Conservation (phyloP, 2,329 filamentous ascomycete species). For the Lomentospora prolificans region DNA sequence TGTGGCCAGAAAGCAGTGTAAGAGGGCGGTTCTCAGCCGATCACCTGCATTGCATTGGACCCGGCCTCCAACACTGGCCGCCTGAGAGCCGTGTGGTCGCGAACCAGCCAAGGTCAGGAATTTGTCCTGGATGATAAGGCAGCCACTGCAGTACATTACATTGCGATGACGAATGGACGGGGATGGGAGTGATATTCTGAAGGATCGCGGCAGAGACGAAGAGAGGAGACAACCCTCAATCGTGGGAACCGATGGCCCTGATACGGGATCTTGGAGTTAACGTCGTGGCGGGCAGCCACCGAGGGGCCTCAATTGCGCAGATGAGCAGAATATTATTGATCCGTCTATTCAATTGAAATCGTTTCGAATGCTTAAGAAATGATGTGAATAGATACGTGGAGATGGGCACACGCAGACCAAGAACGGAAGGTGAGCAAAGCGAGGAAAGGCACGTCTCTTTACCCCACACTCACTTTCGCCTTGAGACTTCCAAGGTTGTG, state of each 20-base stretch:
- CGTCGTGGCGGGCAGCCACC: background rate
- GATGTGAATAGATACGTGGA: background rate
- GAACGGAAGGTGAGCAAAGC: background rate
- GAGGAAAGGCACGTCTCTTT: background rate
- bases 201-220: background rate
- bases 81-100: background rate
- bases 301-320: background rate
- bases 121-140: background rate
- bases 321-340: background rate
- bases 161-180: background rate
- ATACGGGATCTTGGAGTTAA: background rate
- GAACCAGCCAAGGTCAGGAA: background rate
- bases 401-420: background rate
- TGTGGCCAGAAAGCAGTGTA: background rate
- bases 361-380: background rate
- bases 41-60: background rate
- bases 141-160: background rate
- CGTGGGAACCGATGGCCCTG: too few relatives aligned
- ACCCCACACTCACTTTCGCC: background rate
- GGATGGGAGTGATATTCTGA: background rate
- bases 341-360: background rate
- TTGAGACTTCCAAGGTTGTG: background rate
- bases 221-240: background rate
- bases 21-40: background rate
- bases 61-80: background rate